A percentile compares a stretch with the other conserved stretches of the same genome.
Conservation (phyloP, 768 basidiomycete genomes). For the Amanita rimosa region DNA sequence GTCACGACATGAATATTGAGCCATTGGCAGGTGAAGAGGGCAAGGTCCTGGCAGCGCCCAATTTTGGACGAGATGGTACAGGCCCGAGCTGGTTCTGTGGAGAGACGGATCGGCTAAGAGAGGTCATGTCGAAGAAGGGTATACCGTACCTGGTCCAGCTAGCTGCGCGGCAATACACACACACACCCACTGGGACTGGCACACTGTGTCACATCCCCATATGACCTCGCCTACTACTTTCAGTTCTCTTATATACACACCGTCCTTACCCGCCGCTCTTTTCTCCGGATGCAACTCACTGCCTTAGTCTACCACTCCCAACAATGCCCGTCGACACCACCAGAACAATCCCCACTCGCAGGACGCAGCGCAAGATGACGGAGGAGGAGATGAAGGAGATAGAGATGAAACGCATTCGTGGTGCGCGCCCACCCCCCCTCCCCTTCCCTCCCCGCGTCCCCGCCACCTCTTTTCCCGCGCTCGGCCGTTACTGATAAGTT, state of each 20-base stretch:
- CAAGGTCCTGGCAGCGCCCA: too few relatives aligned
- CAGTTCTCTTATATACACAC: not conserved
- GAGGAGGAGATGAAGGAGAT: conserved; percentile 43
- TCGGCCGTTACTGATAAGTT: too few relatives aligned
- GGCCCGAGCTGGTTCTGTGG: not conserved
- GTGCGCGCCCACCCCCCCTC: conserved; percentile 14
- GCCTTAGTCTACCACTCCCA: not conserved
- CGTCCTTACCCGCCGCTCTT: not conserved
- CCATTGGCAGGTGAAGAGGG: too few relatives aligned
- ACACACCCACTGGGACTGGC: too few relatives aligned
- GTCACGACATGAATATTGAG: too few relatives aligned
- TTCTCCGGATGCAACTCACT: not conserved
- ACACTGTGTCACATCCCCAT: too few relatives aligned
- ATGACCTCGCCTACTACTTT: not conserved
- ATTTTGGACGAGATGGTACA: too few relatives aligned
- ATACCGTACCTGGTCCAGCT: not conserved
- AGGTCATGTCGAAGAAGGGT: not conserved
- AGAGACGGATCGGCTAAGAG: not conserved
- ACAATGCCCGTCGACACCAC: conserved; percentile 34
- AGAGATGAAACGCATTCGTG: conserved; percentile 36
- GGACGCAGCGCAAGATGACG: conserved; percentile 30
- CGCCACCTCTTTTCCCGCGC: too few relatives aligned
- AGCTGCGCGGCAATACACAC: not conserved
- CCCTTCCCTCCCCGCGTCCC: too few relatives aligned
- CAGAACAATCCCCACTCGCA: conserved; percentile 22